Base-by-base conservation (phyloP, 2,329 filamentous ascomycete species). In the Ascochyta koolunga region DNA sequence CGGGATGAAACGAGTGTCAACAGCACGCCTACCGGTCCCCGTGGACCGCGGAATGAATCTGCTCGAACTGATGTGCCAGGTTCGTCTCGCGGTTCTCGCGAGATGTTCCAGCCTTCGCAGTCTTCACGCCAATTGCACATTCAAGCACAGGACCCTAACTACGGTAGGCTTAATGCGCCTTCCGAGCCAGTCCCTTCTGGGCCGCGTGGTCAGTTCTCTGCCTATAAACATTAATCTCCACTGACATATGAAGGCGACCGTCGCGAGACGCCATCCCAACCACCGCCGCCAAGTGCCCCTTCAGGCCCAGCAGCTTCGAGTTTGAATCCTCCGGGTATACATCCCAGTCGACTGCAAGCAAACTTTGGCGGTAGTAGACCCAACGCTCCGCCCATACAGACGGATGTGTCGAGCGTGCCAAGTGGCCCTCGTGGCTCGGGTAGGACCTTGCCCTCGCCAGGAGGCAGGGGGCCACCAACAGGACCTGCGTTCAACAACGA, bases 11-110 rank as follows among this genome's bases (percentile, higher is more conserved):
- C 44, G 36, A 54, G 45, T n/a, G 51, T 59, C 69, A 56, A 54
- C 42, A 72, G 66, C 32, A 75, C 82, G 38, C 84, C 83, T 5
- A 80, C 79, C 18, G 83, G 82, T 15, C 83, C 83, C 47, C 79
- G 82, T 51, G 73, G 73, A 43, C 77, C 77, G 45, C 75, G 80
- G 39, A 65, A 60, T 25, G 72, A 75, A 21, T 49, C 64, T 32
- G 35, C 55, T 50, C 29, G 45, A n/a, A 16, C 51, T 15, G 51
- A 54, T 13, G 22, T 31, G 2, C 22, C 31, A 10, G 29, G 31
- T 16, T 50, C 69, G 4, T 61, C 58, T 22, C 67, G 70, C 24
- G 59, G 62, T 8, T 65, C 70, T 10, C 64, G 75, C 10, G 80
- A 82, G 24, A 70, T 75, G 52, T 75, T 77, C 58, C 69, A 76